These are phyloP conservation scores for Pseudopithomyces chartarum DNA, from an alignment of 2,329 filamentous ascomycete genomes.

Conservation along the genomic window DNA sequence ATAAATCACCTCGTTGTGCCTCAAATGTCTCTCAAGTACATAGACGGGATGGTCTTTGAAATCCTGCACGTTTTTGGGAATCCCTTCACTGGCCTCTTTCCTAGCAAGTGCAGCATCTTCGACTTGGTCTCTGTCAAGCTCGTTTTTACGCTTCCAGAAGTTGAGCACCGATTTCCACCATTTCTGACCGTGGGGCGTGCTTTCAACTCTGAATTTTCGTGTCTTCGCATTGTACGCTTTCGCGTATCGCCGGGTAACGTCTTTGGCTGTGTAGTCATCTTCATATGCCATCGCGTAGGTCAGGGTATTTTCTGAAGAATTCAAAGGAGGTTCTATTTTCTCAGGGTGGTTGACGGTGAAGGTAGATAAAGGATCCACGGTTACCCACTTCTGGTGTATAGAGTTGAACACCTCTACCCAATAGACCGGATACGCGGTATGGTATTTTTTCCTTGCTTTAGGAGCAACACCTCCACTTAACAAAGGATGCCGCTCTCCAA, in stretches of 20 bases:
- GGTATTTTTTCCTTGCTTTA: constrained; percentile 58
- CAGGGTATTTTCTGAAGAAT: constrained; percentile 76
- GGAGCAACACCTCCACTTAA: constrained; percentile 36
- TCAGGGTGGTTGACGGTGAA: constrained; percentile 75
- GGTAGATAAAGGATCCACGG: constrained; percentile 84
- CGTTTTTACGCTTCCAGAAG: constrained; percentile 44
- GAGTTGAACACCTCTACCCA: constrained; percentile 93
- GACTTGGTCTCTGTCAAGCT: constrained; percentile 74
- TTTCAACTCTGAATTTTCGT: constrained; percentile 77
- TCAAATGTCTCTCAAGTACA: constrained; percentile 83
- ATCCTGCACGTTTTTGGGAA: constrained; percentile 84
- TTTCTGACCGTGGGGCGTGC: constrained; percentile 57
- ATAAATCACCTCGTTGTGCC: constrained; percentile 79
- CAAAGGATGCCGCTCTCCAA: constrained; percentile 35
- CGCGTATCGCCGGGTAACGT: constrained; percentile 86
- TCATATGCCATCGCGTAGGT: constrained; percentile 87
- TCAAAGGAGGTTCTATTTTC: constrained; percentile 80
- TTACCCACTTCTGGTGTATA: constrained; percentile 88
- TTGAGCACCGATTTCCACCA: constrained; percentile 62
- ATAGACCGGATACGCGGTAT: constrained; percentile 81
- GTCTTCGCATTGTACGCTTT: constrained; percentile 93
- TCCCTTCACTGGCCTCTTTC: constrained; percentile 72
- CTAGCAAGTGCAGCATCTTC: constrained; percentile 78
- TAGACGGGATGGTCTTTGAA: constrained; percentile 80
- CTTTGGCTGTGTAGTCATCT: constrained; percentile 74